These are phyloP conservation scores for Phalaenopsis aphrodite DNA, from an alignment of 106 monocot genomes.

Conservation along the genomic window DNA sequence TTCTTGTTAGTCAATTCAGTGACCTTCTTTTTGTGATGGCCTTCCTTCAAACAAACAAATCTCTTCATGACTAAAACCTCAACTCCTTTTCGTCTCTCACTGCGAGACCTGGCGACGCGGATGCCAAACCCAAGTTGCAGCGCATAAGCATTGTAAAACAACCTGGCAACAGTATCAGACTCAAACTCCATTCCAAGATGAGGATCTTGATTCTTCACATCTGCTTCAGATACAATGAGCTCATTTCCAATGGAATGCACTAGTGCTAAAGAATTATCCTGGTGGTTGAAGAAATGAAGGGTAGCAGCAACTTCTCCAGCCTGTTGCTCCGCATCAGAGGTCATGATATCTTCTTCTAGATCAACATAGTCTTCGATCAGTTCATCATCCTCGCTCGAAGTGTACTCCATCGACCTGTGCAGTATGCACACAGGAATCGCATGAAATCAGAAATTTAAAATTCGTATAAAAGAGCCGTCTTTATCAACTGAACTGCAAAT, in stretches of 20 bases:
- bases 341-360: constrained; percentile 23
- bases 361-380: constrained; percentile 35
- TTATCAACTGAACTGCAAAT: not conserved
- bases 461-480: not conserved
- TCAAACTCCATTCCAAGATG: constrained; percentile 60
- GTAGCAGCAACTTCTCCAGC: constrained; percentile 2
- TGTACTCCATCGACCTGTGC: constrained; percentile 36
- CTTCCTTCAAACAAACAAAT: constrained; percentile 67
- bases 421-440: not conserved
- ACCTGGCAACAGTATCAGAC: constrained; percentile 37
- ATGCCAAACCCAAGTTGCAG: constrained; percentile 54
- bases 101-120: constrained; percentile 58
- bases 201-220: constrained; percentile 26
- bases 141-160: constrained; percentile 62
- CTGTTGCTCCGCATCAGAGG: constrained; percentile 24
- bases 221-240: constrained; percentile 23
- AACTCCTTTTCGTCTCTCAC: constrained; percentile 46
- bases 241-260: constrained; percentile 10
- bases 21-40: constrained; percentile 60
- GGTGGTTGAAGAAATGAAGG: constrained; percentile 19
- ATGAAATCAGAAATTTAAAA: not conserved
- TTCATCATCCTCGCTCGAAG: constrained; percentile 61
- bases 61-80: constrained; percentile 67
- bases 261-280: not conserved
- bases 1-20: constrained; percentile 32